phyloP scores from a whole-genome alignment of 148 eudicot species.

The Rhododendron mucronatum region DNA sequence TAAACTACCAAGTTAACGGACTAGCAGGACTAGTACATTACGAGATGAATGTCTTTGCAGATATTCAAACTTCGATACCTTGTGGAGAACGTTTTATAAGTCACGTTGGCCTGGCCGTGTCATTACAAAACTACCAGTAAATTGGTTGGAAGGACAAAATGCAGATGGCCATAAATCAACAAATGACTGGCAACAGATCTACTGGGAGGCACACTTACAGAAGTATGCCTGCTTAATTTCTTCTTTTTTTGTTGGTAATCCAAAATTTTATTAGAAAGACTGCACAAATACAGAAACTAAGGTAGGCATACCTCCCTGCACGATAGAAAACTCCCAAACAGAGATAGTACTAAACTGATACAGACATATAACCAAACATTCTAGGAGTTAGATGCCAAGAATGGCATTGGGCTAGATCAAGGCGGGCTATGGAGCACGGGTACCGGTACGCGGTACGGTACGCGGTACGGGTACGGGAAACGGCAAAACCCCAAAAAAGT shows the following conservation, averaged over 20 bases:
- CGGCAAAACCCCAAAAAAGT: too few relatives aligned
- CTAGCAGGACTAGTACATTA: not conserved
- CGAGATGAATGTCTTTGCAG: constrained; percentile 27
- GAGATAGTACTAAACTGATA: not conserved
- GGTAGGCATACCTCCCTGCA: not conserved
- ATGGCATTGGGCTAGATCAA: not conserved
- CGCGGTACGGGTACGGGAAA: too few relatives aligned
- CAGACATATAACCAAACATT: not conserved
- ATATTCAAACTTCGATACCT: constrained; percentile 42
- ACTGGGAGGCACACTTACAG: constrained; percentile 84
- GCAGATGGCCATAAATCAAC: constrained; percentile 19
- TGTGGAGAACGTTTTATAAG: constrained; percentile 51
- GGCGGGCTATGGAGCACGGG: too few relatives aligned
- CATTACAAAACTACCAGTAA: constrained; percentile 17
- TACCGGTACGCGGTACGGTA: too few relatives aligned
- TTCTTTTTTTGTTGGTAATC: not conserved
- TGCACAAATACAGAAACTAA: not conserved
- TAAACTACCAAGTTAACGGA: not conserved
- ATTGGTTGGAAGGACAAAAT: constrained; percentile 19
- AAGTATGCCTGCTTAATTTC: constrained; percentile 38
- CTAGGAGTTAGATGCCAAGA: not conserved
- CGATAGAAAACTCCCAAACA: not conserved
- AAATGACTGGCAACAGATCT: constrained; percentile 66
- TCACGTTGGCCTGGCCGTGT: constrained; percentile 55
- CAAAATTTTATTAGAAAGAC: not conserved